Evolutionary conservation across 306 rosid species (phyloP), one percentile per base, ranked within the genome.

Genomic region (Vigna nakashimae): DNA sequence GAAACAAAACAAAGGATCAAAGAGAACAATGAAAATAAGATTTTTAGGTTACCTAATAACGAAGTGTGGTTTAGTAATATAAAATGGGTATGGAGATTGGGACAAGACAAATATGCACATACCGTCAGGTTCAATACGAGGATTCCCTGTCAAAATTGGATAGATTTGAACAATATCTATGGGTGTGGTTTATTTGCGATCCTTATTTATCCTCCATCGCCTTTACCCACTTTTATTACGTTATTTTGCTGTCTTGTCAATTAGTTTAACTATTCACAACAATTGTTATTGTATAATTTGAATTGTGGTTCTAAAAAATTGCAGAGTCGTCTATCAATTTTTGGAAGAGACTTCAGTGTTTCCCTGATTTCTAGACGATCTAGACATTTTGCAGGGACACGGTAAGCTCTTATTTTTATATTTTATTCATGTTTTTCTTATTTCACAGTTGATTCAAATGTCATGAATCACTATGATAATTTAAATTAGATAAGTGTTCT

Each of bases 351-450:
- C 83, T 92, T 95, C 80, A 84, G 97, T 63, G 86, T 91, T 75
- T 83, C 92, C 80, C 69, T 95, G 87, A 87, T 95, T 83, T 91
- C 98, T 79, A 89, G 98, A 67, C 95, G 98, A 69, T 95, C 98
- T 74, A 90, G 98, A 67, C 97, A 92, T 87, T 95, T 95, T 87
- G 98, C 98, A 7, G 98, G 98, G 84, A 95, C 98, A 75, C 98
- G 98, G 98, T 93, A 81, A 82, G 83, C 40, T 77, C 53, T 52
- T 79, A 11, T 48, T 83, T 45, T 18, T 42, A 43, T 48, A 26
- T 69, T 55, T 62, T 16, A 43, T 79, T 63, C 32, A 42, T 67
- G 48, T 73, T 73, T 24, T 68, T 66, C 55, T 45, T 62, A 58
- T 50, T 67, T 50, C 51, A 56, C 63, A 13, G 13, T 65, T 72